Conservation (phyloP, 164 flowering plant species). For the Echeveria elegans region DNA sequence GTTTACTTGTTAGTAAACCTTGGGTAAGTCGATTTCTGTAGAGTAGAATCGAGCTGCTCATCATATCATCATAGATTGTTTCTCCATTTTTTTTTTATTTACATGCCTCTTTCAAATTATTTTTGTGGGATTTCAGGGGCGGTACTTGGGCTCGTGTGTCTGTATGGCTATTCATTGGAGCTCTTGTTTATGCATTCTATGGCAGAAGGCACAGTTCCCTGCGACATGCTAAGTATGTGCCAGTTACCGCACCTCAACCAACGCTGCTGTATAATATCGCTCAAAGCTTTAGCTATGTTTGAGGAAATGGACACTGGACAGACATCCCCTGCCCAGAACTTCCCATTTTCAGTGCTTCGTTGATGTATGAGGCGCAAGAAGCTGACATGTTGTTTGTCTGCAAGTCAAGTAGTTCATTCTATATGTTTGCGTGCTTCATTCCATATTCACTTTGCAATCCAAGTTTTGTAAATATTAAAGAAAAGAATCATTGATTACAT, state of each 20-base stretch:
- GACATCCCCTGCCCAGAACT: background rate
- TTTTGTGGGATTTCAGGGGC: conserved; percentile 24
- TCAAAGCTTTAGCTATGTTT: background rate
- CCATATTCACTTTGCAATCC: too few species aligned
- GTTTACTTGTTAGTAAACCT: conserved; percentile 74
- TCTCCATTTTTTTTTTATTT: background rate
- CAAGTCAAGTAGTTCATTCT: background rate
- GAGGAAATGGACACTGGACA: background rate
- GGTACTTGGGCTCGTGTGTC: conserved; percentile 86
- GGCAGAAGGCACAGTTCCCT: conserved; percentile 76
- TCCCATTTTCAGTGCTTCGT: background rate
- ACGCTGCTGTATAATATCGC: conserved; percentile 19
- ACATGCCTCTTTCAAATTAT: conserved; percentile 2
- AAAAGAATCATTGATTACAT: too few species aligned
- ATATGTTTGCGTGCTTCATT: too few species aligned
- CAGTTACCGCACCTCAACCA: conserved; percentile 38
- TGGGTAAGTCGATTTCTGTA: conserved; percentile 38
- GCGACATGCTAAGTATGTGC: conserved; percentile 66
- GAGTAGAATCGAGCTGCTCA: background rate
- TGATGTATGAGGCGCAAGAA: background rate
- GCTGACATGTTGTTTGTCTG: background rate
- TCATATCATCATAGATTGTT: background rate
- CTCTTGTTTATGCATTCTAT: conserved; percentile 54
- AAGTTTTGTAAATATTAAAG: too few species aligned
- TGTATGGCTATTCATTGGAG: conserved; percentile 64